Evolutionary conservation across 345 rosid species (phyloP), one percentile per base, ranked within the genome.

Genomic region (Melastoma malabathricum): DNA sequence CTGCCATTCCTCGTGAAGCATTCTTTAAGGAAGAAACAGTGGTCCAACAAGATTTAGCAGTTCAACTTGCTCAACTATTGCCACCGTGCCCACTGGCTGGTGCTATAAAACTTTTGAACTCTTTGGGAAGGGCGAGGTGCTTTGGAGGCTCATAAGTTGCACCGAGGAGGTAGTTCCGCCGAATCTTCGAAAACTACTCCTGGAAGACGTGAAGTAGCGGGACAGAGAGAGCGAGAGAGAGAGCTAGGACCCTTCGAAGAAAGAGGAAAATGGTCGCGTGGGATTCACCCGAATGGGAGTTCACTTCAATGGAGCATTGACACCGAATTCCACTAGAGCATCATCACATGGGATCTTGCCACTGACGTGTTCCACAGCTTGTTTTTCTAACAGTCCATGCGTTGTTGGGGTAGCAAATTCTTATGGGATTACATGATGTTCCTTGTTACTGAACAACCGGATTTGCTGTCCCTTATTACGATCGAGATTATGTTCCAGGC

Each of bases 351-450:
- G 59, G 51, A 56, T 51, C 46, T 56, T 13, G 59, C 59, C 17
- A 56, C 59, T 6, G 52, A 56, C 13, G 47, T 46, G 27, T 56
- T 25, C 44, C 47, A 47, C 1, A 34, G 27, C 23, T 45, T 20
- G 13, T 23, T 9, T 5, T 15, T 5, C 20, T 22, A 2, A 47
- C 39, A 56, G 8, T 6, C 44, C 7, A 4, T 16, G 44, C 18
- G 34, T 25, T 18, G 59, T 27, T 46, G 6, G 18, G 59, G 43
- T 13, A 56, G 59, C 39, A 56, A 56, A 27, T 18, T 47, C 27
- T 43, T 56, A 43, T 56, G 51, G 5, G 59, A 56, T 46, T 56
- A 56, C 59, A 56, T 56, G 59, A 58, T 58, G 61, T 58, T 18
- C 38, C 53, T 48, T 38, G 20, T 58, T 0, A 47, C 54, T 10